Conservation (phyloP, 192 early-diverging fungal species). For the Backusella circina region DNA sequence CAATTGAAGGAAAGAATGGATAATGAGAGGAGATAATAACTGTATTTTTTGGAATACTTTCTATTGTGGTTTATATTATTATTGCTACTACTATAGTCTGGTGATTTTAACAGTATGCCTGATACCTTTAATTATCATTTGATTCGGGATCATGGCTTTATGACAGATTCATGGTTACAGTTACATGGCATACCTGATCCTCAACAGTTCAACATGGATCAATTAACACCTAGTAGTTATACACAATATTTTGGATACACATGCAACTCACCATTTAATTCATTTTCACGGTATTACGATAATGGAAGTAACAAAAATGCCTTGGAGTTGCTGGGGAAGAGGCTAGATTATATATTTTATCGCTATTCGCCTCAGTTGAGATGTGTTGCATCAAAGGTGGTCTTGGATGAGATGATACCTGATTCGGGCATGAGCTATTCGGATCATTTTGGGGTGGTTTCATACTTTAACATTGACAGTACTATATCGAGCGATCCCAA, state of each 20-base stretch:
- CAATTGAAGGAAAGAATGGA: background rate
- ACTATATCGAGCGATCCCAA: background rate
- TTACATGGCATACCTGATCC: slow-evolving; percentile 18
- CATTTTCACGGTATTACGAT: slow-evolving; percentile 33
- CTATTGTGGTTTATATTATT: background rate
- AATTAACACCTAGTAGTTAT: background rate
- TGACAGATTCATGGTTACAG: slow-evolving; percentile 50
- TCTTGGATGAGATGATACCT: slow-evolving; percentile 34
- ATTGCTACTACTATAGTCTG: slow-evolving; percentile 30
- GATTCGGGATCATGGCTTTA: slow-evolving; percentile 37
- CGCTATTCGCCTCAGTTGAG: slow-evolving; percentile 36
- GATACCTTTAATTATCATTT: slow-evolving; percentile 40
- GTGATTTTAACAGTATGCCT: slow-evolving; percentile 51
- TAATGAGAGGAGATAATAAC: background rate
- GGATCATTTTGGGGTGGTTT: slow-evolving; percentile 53
- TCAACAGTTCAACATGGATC: background rate
- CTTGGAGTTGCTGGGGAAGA: slow-evolving; percentile 26
- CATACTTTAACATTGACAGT: slow-evolving; percentile 27
- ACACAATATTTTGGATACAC: slow-evolving; percentile 37
- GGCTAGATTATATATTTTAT: slow-evolving; percentile 52
- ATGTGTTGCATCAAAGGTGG: slow-evolving; percentile 30
- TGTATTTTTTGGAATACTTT: background rate
- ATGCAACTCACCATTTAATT: slow-evolving; percentile 48
- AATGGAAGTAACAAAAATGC: slow-evolving; percentile 21
- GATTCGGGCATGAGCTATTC: slow-evolving; percentile 32